These are phyloP conservation scores for Phoma sp. DNA, from an alignment of 2,329 filamentous ascomycete species.

Conservation along the genomic window DNA sequence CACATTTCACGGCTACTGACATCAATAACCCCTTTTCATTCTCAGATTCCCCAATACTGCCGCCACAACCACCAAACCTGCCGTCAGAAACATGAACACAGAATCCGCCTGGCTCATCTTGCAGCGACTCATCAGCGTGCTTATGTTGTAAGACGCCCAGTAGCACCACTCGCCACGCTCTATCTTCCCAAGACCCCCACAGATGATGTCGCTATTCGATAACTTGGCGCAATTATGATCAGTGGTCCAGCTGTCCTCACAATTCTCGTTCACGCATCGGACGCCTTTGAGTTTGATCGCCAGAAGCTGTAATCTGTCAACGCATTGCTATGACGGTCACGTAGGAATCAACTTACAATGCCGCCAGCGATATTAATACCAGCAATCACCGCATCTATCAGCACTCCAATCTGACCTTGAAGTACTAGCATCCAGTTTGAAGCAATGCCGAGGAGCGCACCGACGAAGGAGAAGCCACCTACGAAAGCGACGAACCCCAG, in stretches of 20 bases:
- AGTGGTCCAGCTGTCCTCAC: not conserved
- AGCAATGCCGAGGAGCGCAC: conserved; percentile 26
- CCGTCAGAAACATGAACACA: conserved; percentile 37
- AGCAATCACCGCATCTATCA: conserved; percentile 21
- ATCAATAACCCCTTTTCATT: conserved; percentile 2
- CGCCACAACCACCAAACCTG: conserved; percentile 19
- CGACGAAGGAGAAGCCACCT: conserved; percentile 27
- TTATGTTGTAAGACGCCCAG: not conserved
- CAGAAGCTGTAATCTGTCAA: conserved; percentile 24
- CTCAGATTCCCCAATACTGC: not conserved
- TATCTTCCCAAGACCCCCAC: conserved; percentile 21
- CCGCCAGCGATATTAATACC: conserved; percentile 28
- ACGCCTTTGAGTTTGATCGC: conserved; percentile 28
- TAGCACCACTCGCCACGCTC: not conserved
- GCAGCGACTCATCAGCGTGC: conserved; percentile 24
- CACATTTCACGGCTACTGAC: too few species aligned
- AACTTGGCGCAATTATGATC: conserved; percentile 2
- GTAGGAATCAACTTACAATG: conserved; percentile 22
- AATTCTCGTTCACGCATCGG: conserved; percentile 7
- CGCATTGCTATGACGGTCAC: too few species aligned
- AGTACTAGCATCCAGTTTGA: conserved; percentile 21
- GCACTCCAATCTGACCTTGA: conserved; percentile 20
- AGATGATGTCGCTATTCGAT: conserved; percentile 23
- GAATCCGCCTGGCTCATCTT: conserved; percentile 31
- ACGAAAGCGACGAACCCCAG: conserved; percentile 28